Conservation (phyloP, 108 stramenopile species). For the Cyclotella baltica region DNA sequence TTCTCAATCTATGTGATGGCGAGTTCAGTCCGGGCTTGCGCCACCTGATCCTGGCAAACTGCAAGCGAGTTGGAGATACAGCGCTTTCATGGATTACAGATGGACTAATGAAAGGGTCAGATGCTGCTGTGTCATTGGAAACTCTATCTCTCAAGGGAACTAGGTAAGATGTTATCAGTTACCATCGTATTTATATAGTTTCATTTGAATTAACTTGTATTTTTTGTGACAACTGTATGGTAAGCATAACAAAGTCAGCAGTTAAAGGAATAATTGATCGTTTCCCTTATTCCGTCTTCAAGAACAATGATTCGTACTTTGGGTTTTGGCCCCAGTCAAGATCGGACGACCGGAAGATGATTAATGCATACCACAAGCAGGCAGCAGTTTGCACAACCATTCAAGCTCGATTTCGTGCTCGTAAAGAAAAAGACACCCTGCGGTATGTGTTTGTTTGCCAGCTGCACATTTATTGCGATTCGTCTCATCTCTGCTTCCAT, state of each 20-base stretch:
- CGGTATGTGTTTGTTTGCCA: background rate
- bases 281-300: conserved; percentile 41
- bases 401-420: conserved; percentile 42
- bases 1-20: conserved; percentile 45
- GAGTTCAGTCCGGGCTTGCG: conserved; percentile 51
- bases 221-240: background rate
- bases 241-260: conserved; percentile 22
- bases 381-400: conserved; percentile 38
- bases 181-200: conserved; percentile 1
- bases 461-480: background rate
- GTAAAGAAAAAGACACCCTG: conserved; percentile 44
- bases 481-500: background rate
- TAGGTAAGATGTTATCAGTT: conserved; percentile 23
- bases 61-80: conserved; percentile 47
- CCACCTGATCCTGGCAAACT: conserved; percentile 41
- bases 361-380: conserved; percentile 45
- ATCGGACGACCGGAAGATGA: conserved; percentile 45
- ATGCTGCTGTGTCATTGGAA: conserved; percentile 34
- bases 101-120: conserved; percentile 40
- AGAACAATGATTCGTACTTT: conserved; percentile 35
- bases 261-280: conserved; percentile 35
- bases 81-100: conserved; percentile 58
- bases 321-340: conserved; percentile 54
- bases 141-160: conserved; percentile 56
- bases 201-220: conserved; percentile 1